Base-by-base conservation (phyloP, 495 filamentous ascomycete species). In the Penicillium dipodomyicola region DNA sequence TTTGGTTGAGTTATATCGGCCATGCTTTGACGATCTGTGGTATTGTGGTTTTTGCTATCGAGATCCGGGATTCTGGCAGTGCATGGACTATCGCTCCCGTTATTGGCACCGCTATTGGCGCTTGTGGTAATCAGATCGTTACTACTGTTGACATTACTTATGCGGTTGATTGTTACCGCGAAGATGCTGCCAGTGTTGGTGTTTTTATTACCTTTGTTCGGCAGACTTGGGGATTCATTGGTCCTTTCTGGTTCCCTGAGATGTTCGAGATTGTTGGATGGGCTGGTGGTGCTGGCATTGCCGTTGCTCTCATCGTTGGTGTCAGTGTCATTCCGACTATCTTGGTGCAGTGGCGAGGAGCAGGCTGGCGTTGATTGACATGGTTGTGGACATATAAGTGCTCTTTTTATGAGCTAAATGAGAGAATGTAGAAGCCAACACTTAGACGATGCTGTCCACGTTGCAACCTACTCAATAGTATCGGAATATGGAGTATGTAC, bases 131-230 rank as follows among this genome's bases (percentile, higher is more conserved):
- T 57, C 82, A 85, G 64, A 64, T 85, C 22, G 77, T 84, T 4
- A 85, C 82, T 0, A 85, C 80, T 0, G 69, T 84, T 5, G 61
- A 80, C 27, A 77, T 82, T 25, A 85, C 82, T 0, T 84, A 83
- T 57, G 75, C 80, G 0, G 78, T 85, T 0, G 82, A 84, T 55
- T 80, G 75, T 49, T 73, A 82, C 50, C 77, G 63, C 0, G 67
- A 77, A 23, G 76, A 82, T 35, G 69, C 79, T 2, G 75, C 72
- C 0, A 77, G 76, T 59, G 74, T 84, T 4, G 82, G 82, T 30
- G 81, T 85, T 4, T 83, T 83, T 51, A 78, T 84, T 46, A 83
- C 72, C 0, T 77, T 84, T 58, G 72, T 83, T 20, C 67, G 81
- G 27, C 75, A 79, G 56, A 76, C 68, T 4, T 84, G 80, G 80